Base-by-base conservation (phyloP, 1,284 basidiomycete genomes). In the Trametes hirsuta region DNA sequence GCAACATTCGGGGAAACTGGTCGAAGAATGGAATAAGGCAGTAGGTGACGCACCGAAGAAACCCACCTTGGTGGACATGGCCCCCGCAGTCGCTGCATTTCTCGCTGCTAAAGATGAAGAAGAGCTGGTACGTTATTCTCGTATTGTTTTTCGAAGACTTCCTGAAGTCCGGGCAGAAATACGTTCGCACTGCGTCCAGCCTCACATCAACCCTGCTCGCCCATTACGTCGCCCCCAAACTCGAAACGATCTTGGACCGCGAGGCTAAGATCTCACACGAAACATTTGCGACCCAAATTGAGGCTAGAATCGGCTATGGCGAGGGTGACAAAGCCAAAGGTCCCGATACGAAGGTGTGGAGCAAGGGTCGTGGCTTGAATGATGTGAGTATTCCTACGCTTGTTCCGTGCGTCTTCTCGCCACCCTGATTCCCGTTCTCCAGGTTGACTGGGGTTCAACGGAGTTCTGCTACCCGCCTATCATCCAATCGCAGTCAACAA, bases 401-500 rank as follows among this genome's bases (percentile, higher is more conserved):
- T 30, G 30, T 30, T 18, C 3, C 12, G n/a, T 24, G 12, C 22
- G 11, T 39, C 39, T 6, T 4, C 37, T 37, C 5, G 14, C n/a
- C 18, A 4, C 44, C 2, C 11, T 25, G 6, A 18, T 25, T 6
- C 48, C 11, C 15, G 15, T 41, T 42, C 6, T 34, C 18, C 66
- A 95, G 91, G 82, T 95, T 59, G 96, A 99, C 72, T 95, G 93
- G 82, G 80, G 81, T 25, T 84, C 90, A 11, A 91, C 93, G 2
- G 96, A 98, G 75, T 97, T 96, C 77, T 93, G 94, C 67, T 98
- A 97, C 74, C 88, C 93, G 4, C 96, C 97, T 3, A 96, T 98
- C 73, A 93, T 98, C 70, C 96, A 98, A 71, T 98, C 95, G 2
- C 91, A 91, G 55, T 92, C 93, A 15, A 88, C 87, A 42, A 84